phyloP scores from a whole-genome alignment of 208 protist genomes.

The Naegleria gruberi region DNA sequence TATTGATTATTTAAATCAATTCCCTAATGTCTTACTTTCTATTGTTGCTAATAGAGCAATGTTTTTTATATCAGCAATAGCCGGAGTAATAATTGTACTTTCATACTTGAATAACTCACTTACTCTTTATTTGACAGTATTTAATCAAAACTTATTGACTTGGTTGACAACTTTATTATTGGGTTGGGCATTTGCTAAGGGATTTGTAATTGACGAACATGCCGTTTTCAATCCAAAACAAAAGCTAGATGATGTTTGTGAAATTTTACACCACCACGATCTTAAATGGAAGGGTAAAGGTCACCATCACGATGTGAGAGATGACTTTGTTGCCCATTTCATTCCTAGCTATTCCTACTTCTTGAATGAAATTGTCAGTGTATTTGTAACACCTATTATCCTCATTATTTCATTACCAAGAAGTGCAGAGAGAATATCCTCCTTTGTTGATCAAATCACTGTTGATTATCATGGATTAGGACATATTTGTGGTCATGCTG shows the following conservation, averaged over 20 bases:
- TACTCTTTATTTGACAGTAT: slow-evolving; percentile 9
- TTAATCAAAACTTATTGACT: slow-evolving; percentile 20
- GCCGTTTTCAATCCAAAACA: background rate
- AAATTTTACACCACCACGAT: background rate
- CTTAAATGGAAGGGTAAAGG: background rate
- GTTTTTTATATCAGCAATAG: slow-evolving; percentile 20
- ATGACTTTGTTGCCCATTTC: background rate
- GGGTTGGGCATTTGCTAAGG: background rate
- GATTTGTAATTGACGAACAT: slow-evolving; percentile 7
- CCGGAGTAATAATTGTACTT: slow-evolving; percentile 26
- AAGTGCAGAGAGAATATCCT: background rate
- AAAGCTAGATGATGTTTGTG: background rate
- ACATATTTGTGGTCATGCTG: background rate
- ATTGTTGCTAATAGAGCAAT: slow-evolving; percentile 8
- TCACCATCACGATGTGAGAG: background rate
- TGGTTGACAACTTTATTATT: slow-evolving; percentile 26
- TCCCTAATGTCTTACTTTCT: slow-evolving; percentile 10
- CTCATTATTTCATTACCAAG: background rate
- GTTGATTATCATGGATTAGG: background rate
- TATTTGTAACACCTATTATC: background rate
- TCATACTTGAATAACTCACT: slow-evolving; percentile 16
- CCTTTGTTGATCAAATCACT: background rate
- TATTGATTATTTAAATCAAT: slow-evolving; percentile 27
- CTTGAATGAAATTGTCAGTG: background rate
- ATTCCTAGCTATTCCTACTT: background rate